Evolutionary conservation across 106 monocot species (phyloP).

Genomic region (Posidonia australis): DNA sequence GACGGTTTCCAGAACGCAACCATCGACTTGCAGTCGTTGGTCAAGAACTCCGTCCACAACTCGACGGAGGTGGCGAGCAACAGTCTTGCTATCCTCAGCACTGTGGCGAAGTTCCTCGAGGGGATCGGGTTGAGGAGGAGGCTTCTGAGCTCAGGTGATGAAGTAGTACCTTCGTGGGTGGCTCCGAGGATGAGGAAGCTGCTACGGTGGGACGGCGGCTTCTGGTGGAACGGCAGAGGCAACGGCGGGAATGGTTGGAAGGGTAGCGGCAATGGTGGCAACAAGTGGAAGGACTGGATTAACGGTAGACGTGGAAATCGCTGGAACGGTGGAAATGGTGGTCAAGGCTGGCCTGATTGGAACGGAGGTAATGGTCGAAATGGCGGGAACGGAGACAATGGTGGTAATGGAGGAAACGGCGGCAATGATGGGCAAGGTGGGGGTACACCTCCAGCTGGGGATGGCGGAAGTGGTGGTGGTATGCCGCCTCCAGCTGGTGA

Average conservation of each 20-base stretch:
- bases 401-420: background rate
- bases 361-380: background rate
- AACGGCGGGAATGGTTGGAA: background rate
- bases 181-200: slow-evolving; percentile 1
- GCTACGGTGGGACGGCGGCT: slow-evolving; percentile 2
- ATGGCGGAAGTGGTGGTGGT: background rate
- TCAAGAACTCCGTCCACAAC: slow-evolving; percentile 21
- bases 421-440: background rate
- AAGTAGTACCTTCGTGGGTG: background rate
- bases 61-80: slow-evolving; percentile 15
- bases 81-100: slow-evolving; percentile 6
- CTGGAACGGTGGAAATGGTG: background rate
- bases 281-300: background rate
- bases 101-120: background rate
- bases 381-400: background rate
- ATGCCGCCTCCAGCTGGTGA: too few species aligned
- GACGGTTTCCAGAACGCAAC: slow-evolving; percentile 29
- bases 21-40: slow-evolving; percentile 19
- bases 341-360: background rate
- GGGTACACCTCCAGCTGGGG: background rate
- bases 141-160: background rate
- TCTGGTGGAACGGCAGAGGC: background rate
- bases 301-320: background rate
- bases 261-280: background rate
- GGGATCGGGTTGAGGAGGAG: slow-evolving; percentile 1